phyloP scores from a whole-genome alignment of 768 basidiomycete genomes.

The Auricularia sp. region DNA sequence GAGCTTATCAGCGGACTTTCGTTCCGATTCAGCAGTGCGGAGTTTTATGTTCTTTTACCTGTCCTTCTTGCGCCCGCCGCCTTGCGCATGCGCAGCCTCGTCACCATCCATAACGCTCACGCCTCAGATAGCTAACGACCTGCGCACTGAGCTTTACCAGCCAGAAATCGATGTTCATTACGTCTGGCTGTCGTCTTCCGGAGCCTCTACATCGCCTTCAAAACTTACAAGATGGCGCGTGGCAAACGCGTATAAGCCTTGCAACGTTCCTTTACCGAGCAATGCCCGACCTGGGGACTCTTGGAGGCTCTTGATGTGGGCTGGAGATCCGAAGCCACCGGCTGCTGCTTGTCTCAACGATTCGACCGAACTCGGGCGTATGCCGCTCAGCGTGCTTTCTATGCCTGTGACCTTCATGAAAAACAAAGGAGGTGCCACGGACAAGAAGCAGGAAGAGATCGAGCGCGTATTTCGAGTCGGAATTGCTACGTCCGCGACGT shows the following conservation, averaged over 20 bases:
- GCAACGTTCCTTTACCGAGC: slow-evolving; percentile 56
- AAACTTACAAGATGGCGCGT: slow-evolving; percentile 70
- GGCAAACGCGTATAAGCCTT: slow-evolving; percentile 63
- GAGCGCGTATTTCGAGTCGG: slow-evolving; percentile 38
- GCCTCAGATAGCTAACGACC: slow-evolving; percentile 83
- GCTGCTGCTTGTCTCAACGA: slow-evolving; percentile 31
- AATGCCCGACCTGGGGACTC: slow-evolving; percentile 40
- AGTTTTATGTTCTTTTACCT: slow-evolving; percentile 72
- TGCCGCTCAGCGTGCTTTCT: slow-evolving; percentile 55
- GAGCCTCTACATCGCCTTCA: slow-evolving; percentile 27
- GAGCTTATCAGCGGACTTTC: neutral
- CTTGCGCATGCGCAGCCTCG: slow-evolving; percentile 36
- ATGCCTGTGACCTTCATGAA: slow-evolving; percentile 45
- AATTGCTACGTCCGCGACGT: slow-evolving; percentile 7
- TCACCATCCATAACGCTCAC: slow-evolving; percentile 46
- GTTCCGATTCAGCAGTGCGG: too few species aligned
- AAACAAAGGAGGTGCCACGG: slow-evolving; percentile 17
- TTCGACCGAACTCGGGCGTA: slow-evolving; percentile 31
- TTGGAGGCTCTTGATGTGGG: slow-evolving; percentile 58
- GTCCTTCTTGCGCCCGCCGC: slow-evolving; percentile 83
- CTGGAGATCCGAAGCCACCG: slow-evolving; percentile 19
- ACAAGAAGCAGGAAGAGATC: slow-evolving; percentile 54
- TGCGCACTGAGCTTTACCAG: slow-evolving; percentile 65
- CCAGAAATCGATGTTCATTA: slow-evolving; percentile 57
- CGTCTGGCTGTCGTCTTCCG: slow-evolving; percentile 39